Conservation (phyloP, 2,329 filamentous ascomycete genomes). For the Ambrosiella xylebori region DNA sequence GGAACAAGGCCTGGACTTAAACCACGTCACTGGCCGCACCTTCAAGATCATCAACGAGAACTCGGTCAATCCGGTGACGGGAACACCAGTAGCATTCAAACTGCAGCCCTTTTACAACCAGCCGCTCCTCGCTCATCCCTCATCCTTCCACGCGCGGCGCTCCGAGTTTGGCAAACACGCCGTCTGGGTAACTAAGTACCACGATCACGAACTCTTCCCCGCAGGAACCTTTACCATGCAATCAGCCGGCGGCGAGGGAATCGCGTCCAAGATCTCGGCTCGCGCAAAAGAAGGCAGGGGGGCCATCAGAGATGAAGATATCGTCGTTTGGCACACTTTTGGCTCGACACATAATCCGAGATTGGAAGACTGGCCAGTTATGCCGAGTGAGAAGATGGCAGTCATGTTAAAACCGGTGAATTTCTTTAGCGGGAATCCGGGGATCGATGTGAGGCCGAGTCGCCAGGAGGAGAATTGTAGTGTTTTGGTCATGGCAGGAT, state of each 20-base stretch:
- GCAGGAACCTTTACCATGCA: conserved; percentile 29
- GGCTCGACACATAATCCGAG: conserved; percentile 48
- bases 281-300: conserved; percentile 17
- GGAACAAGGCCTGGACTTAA: conserved; percentile 31
- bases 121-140: conserved; percentile 23
- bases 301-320: conserved; percentile 28
- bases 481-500: conserved; percentile 14
- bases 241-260: conserved; percentile 26
- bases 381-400: conserved; percentile 42
- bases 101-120: conserved; percentile 30
- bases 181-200: conserved; percentile 29
- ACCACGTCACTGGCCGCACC: conserved; percentile 28
- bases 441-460: conserved; percentile 30
- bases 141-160: conserved; percentile 24
- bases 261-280: conserved; percentile 24
- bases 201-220: conserved; percentile 27
- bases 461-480: conserved; percentile 21
- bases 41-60: conserved; percentile 33
- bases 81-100: conserved; percentile 29
- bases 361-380: conserved; percentile 51
- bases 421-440: conserved; percentile 35
- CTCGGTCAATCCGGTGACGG: conserved; percentile 25
- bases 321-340: conserved; percentile 41
- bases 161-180: conserved; percentile 28
- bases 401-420: conserved; percentile 35